Conservation (phyloP, 2,329 filamentous ascomycete species). For the Pestalotiopsis sp. region DNA sequence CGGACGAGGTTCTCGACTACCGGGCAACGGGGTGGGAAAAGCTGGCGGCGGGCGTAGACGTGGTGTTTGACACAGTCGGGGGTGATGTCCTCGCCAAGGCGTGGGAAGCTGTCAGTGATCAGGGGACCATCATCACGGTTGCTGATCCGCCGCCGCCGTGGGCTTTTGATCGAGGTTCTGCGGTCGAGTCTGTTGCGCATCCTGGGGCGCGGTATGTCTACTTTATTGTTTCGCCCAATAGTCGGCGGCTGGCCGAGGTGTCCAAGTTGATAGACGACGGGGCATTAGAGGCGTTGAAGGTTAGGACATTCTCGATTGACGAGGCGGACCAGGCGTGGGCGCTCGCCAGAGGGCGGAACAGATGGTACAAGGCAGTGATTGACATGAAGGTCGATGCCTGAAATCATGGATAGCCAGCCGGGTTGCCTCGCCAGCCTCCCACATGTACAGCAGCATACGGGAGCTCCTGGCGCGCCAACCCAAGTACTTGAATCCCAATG, state of each 20-base stretch:
- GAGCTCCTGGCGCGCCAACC: too few species aligned
- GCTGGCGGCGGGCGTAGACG: conserved; percentile 25
- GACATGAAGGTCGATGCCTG: conserved; percentile 2
- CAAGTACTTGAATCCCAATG: too few species aligned
- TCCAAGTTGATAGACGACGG: conserved; percentile 26
- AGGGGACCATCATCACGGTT: conserved; percentile 36
- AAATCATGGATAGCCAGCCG: not conserved
- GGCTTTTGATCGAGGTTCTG: conserved; percentile 28
- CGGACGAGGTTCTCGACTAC: not conserved
- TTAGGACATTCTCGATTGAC: conserved; percentile 25
- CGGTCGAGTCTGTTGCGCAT: conserved; percentile 19
- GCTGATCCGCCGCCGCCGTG: conserved; percentile 36
- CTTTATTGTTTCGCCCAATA: conserved; percentile 31
- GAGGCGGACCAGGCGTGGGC: conserved; percentile 30
- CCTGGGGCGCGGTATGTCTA: conserved; percentile 29
- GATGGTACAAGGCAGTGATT: conserved; percentile 30
- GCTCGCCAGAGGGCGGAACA: conserved; percentile 23
- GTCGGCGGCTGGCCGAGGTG: conserved; percentile 21
- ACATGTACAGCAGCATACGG: too few species aligned
- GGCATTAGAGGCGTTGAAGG: conserved; percentile 20
- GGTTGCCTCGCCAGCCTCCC: not conserved
- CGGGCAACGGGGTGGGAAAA: conserved; percentile 16
- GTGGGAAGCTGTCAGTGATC: conserved; percentile 32
- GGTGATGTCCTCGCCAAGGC: conserved; percentile 27
- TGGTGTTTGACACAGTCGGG: conserved; percentile 36